A percentile compares a stretch with the other conserved stretches of the same genome.
phyloP scores from a whole-genome alignment of 306 rosid genomes.

The Begonia masoniana region DNA sequence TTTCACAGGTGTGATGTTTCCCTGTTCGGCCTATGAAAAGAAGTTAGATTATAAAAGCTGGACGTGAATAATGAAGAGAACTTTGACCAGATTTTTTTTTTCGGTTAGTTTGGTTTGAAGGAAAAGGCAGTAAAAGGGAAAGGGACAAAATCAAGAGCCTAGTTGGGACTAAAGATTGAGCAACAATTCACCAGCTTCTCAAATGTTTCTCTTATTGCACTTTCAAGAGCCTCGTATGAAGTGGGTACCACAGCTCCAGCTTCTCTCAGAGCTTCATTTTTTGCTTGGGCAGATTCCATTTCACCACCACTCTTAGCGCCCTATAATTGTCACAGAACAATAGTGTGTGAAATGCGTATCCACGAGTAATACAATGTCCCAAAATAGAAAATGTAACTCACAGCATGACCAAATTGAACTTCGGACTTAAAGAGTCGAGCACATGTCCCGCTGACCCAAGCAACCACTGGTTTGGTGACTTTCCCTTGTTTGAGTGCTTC shows the following conservation, averaged over 20 bases:
- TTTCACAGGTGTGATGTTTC: slow-evolving; percentile 64
- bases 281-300: slow-evolving; percentile 95
- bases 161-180: not conserved
- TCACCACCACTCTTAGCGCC: slow-evolving; percentile 99
- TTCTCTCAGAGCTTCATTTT: slow-evolving; percentile 84
- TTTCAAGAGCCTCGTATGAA: slow-evolving; percentile 80
- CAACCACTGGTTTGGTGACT: slow-evolving; percentile 88
- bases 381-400: slow-evolving; percentile 28
- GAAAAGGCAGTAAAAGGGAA: not conserved
- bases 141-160: not conserved
- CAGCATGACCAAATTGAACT: slow-evolving; percentile 99
- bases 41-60: slow-evolving; percentile 4
- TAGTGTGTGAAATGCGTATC: not conserved
- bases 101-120: not conserved
- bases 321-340: slow-evolving; percentile 24
- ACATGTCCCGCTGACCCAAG: slow-evolving; percentile 99
- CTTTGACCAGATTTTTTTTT: not conserved
- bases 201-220: slow-evolving; percentile 65
- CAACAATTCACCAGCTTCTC: slow-evolving; percentile 61
- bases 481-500: slow-evolving; percentile 94
- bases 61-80: not conserved
- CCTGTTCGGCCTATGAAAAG: slow-evolving; percentile 45
- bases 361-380: not conserved
- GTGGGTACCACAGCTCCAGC: slow-evolving; percentile 98
- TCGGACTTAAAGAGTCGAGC: slow-evolving; percentile 96